Percentiles rank a stretch among this genome's conserved stretches.
Conservation (phyloP, 2,329 filamentous ascomycete genomes). For the Akanthomyces lecanii region DNA sequence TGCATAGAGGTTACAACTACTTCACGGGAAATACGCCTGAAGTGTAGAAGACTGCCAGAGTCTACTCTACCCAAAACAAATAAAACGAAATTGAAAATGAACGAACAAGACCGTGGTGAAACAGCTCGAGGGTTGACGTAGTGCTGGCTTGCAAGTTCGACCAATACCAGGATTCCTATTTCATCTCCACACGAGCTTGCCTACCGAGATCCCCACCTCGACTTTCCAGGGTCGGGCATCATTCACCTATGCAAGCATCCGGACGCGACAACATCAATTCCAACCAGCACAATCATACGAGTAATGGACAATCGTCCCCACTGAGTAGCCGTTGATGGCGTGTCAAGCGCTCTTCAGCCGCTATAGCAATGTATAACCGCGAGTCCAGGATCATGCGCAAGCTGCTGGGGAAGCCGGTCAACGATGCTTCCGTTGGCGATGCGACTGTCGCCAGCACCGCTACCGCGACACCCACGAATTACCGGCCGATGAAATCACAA, state of each 20-base stretch:
- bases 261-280: background rate
- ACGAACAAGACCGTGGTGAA: background rate
- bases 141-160: background rate
- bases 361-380: conserved; percentile 46
- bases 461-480: conserved; percentile 33
- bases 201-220: conserved; percentile 3
- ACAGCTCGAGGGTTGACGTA: background rate
- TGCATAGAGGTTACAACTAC: background rate
- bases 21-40: background rate
- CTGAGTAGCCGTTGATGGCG: conserved; percentile 29
- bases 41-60: too few species aligned
- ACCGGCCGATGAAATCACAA: conserved; percentile 53
- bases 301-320: conserved; percentile 8
- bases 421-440: conserved; percentile 44
- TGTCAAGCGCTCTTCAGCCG: conserved; percentile 26
- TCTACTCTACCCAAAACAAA: background rate
- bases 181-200: conserved; percentile 10
- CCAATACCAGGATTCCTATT: background rate
- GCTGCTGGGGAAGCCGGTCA: conserved; percentile 51
- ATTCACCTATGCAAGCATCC: background rate
- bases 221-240: conserved; percentile 3
- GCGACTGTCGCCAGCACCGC: conserved; percentile 44
- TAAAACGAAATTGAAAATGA: background rate
- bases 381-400: conserved; percentile 57
- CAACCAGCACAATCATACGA: background rate